These are phyloP conservation scores for Ceratobasidium theobromae DNA, from an alignment of 1,284 basidiomycete genomes.

Conservation along the genomic window DNA sequence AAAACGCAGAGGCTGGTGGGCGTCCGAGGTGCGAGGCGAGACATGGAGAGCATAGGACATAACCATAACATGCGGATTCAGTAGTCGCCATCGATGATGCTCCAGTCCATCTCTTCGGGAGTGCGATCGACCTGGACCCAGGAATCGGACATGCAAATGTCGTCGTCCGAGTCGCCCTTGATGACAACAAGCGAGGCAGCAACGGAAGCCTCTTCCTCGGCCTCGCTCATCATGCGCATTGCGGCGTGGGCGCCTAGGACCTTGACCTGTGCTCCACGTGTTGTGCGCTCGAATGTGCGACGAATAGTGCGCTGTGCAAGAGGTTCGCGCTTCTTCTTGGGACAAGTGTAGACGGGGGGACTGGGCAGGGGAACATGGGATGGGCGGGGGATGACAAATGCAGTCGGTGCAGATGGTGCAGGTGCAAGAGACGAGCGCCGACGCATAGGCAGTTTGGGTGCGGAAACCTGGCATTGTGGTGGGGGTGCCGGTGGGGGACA, in stretches of 20 bases:
- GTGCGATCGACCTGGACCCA: conserved; percentile 8
- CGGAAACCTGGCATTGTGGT: background rate
- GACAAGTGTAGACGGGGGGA: background rate
- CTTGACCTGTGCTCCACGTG: conserved; percentile 27
- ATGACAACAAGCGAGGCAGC: conserved; percentile 8
- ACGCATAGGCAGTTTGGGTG: background rate
- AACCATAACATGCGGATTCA: background rate
- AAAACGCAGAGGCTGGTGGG: background rate
- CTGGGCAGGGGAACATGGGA: background rate
- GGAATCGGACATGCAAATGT: conserved; percentile 20
- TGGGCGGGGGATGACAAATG: background rate
- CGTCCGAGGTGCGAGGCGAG: conserved; percentile 1
- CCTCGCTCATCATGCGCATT: conserved; percentile 21
- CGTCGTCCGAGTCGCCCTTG: background rate
- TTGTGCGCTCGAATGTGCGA: conserved; percentile 18
- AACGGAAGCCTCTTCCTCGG: conserved; percentile 9
- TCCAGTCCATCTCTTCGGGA: conserved; percentile 23
- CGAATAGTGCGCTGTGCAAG: conserved; percentile 24
- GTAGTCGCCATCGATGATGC: conserved; percentile 16
- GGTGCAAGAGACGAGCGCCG: conserved; percentile 23
- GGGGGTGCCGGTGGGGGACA: conserved; percentile 10
- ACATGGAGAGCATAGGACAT: conserved; percentile 7
- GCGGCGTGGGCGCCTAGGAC: conserved; percentile 27
- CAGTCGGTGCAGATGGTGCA: background rate
- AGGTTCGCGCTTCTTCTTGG: conserved; percentile 28